These are phyloP conservation scores for Plasmodium gonderi DNA, from an alignment of 169 alveolate species.

Conservation along the genomic window DNA sequence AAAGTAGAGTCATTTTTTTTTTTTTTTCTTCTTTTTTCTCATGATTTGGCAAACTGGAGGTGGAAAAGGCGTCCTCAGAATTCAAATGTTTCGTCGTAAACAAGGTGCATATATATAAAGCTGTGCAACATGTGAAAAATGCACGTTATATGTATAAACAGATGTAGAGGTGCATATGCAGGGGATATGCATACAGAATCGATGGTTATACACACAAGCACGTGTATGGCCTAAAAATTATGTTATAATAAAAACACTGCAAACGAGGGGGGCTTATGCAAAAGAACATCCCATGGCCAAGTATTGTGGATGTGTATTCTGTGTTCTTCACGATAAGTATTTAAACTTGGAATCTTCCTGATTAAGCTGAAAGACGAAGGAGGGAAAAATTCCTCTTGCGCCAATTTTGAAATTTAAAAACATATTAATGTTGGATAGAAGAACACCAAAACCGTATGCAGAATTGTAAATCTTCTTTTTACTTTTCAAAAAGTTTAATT, in stretches of 20 bases:
- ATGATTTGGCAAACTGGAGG: no score
- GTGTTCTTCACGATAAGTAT: conserved; percentile 15
- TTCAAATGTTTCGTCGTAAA: no score
- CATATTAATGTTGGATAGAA: conserved; percentile 12
- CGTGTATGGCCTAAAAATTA: no score
- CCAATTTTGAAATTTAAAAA: conserved; percentile 32
- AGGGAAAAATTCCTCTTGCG: not conserved
- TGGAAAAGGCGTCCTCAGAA: not conserved
- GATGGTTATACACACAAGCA: no score
- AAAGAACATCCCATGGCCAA: not conserved
- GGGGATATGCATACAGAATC: no score
- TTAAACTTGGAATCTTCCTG: conserved; percentile 26
- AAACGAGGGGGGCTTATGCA: not conserved
- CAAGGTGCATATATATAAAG: no score
- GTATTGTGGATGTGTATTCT: not conserved
- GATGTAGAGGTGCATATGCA: no score
- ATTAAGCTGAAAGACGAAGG: conserved; percentile 30
- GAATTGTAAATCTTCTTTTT: conserved; percentile 23
- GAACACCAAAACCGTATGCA: conserved; percentile 45
- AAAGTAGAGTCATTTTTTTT: not conserved
- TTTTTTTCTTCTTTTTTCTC: not conserved
- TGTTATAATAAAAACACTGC: not conserved
- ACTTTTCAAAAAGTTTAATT: conserved; percentile 11
- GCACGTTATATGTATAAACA: no score
- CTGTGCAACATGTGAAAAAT: no score